A percentile compares a stretch with the other conserved stretches of the same genome.
These are phyloP conservation scores for carrot (Daucus carota) DNA, from an alignment of 129 eudicot genomes.

Conservation along the genomic window DNA sequence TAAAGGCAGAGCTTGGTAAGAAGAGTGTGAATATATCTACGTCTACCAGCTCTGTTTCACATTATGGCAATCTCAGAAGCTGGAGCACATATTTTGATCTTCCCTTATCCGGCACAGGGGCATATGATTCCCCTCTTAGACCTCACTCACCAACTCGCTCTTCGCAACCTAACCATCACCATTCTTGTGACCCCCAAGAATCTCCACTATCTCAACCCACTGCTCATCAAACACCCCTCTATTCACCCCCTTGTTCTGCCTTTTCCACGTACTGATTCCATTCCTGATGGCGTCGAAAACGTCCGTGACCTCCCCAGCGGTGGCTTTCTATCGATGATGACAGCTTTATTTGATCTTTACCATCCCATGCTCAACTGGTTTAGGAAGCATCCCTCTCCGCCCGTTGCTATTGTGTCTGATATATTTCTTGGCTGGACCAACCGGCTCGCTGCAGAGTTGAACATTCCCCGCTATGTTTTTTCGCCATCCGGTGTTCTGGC, in stretches of 20 bases:
- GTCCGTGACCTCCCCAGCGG: slow-evolving; percentile 39
- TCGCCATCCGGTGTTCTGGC: slow-evolving; percentile 55
- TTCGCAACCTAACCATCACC: slow-evolving; percentile 38
- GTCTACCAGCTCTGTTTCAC: neutral
- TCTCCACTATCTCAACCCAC: slow-evolving; percentile 31
- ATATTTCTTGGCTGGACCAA: slow-evolving; percentile 58
- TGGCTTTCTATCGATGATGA: slow-evolving; percentile 37
- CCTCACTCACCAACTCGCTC: slow-evolving; percentile 45
- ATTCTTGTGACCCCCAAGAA: slow-evolving; percentile 55
- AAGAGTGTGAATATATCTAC: too few species aligned
- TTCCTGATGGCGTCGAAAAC: slow-evolving; percentile 66
- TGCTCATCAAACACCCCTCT: slow-evolving; percentile 45
- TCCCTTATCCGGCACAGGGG: slow-evolving; percentile 81
- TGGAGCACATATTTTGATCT: slow-evolving; percentile 44
- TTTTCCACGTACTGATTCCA: slow-evolving; percentile 38
- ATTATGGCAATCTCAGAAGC: slow-evolving; percentile 11
- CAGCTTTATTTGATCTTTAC: slow-evolving; percentile 25
- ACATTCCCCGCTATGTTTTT: slow-evolving; percentile 42
- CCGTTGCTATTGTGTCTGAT: slow-evolving; percentile 49
- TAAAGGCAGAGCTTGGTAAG: too few species aligned
- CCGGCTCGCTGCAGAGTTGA: slow-evolving; percentile 28
- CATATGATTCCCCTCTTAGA: slow-evolving; percentile 65
- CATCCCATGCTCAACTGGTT: slow-evolving; percentile 39
- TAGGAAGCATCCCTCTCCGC: slow-evolving; percentile 44
- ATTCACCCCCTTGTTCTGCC: slow-evolving; percentile 54